Percentiles rank a stretch among this genome's conserved stretches.
These are phyloP conservation scores for Colletotrichum filicis DNA, from an alignment of 2,329 filamentous ascomycete genomes.

Conservation along the genomic window DNA sequence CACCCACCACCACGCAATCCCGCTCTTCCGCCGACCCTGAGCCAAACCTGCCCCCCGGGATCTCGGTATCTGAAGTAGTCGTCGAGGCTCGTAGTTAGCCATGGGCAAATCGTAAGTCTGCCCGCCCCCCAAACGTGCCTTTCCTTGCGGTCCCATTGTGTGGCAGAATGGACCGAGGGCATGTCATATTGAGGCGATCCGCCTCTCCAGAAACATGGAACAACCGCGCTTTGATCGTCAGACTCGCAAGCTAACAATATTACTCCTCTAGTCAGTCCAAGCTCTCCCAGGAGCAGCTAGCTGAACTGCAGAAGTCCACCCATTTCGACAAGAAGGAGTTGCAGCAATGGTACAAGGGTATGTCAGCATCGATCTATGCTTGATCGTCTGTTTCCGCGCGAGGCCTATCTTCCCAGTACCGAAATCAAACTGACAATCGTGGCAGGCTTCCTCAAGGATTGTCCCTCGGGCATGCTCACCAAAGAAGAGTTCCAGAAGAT, in stretches of 20 bases:
- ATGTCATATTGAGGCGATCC: neutral
- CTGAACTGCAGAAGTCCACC: conserved; percentile 94
- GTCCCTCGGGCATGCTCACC: conserved; percentile 93
- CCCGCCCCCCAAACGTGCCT: neutral
- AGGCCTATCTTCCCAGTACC: too few relatives aligned
- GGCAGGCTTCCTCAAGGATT: conserved; percentile 96
- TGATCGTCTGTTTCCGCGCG: neutral
- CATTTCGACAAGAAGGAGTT: conserved; percentile 99
- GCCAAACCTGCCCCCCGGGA: neutral
- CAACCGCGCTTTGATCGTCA: neutral
- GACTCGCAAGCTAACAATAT: conserved; percentile 39
- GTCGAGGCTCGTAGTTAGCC: conserved; percentile 13
- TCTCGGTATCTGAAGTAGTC: neutral
- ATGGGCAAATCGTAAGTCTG: conserved; percentile 61
- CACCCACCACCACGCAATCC: neutral
- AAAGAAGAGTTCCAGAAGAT: conserved; percentile 99
- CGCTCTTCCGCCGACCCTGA: neutral
- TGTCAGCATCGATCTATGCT: conserved; percentile 41
- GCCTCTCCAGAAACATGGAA: neutral
- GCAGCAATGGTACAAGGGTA: conserved; percentile 99
- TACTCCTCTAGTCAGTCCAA: conserved; percentile 84
- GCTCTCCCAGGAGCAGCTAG: conserved; percentile 94
- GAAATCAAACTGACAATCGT: neutral
- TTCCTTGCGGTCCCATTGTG: neutral
- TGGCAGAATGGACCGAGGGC: neutral